phyloP scores from a whole-genome alignment of 177 flowering plant species.

The Vitis hybrid region DNA sequence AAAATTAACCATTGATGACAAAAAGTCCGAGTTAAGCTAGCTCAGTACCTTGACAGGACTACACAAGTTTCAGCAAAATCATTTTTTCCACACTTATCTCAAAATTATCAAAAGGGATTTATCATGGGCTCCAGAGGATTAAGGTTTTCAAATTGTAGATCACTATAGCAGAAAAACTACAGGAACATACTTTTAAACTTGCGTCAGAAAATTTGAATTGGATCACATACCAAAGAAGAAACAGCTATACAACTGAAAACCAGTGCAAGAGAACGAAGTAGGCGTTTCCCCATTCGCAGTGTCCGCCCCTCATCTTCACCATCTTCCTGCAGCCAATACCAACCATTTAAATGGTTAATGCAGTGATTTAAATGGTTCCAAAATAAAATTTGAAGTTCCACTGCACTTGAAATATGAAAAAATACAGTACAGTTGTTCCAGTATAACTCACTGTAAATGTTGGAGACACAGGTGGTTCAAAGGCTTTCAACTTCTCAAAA shows the following conservation, averaged over 20 bases:
- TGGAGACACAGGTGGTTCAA: slow-evolving; percentile 71
- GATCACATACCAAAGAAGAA: slow-evolving; percentile 69
- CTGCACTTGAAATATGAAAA: not conserved
- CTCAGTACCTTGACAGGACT: too few species aligned
- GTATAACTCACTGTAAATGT: slow-evolving; percentile 59
- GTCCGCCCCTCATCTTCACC: slow-evolving; percentile 88
- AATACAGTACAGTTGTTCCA: not conserved
- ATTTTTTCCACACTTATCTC: not conserved
- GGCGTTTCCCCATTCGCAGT: slow-evolving; percentile 85
- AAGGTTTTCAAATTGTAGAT: too few species aligned
- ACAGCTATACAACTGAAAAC: slow-evolving; percentile 85
- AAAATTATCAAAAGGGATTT: too few species aligned
- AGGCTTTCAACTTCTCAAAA: slow-evolving; percentile 87
- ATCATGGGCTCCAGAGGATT: too few species aligned
- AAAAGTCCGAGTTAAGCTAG: too few species aligned
- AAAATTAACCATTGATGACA: too few species aligned
- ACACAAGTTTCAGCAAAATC: not conserved
- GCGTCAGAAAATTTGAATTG: slow-evolving; percentile 4
- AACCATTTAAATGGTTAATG: slow-evolving; percentile 3
- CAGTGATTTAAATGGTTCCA: not conserved
- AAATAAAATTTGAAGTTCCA: not conserved
- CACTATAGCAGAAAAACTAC: too few species aligned
- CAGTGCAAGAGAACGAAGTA: slow-evolving; percentile 77
- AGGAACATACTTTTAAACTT: too few species aligned
- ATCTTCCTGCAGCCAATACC: slow-evolving; percentile 70